phyloP scores from a whole-genome alignment of 768 basidiomycete genomes.

The Tricholoma hemisulphureum region DNA sequence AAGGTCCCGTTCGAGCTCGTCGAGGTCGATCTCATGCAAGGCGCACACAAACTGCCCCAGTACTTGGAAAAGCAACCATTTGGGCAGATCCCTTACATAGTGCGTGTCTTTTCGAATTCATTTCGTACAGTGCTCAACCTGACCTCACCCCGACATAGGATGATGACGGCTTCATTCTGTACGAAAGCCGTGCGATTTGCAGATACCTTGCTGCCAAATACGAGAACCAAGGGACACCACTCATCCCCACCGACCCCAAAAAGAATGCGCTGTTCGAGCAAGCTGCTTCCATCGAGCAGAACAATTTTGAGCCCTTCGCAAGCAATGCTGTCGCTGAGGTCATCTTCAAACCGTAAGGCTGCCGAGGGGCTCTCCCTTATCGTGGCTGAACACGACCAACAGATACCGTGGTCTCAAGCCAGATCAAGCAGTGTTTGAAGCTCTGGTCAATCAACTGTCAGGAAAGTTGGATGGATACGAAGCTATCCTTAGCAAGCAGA shows the following conservation, averaged over 20 bases:
- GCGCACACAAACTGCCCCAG: conserved; percentile 39
- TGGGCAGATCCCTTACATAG: conserved; percentile 38
- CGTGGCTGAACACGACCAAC: too few species aligned
- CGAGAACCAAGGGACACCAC: conserved; percentile 42
- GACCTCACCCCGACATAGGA: conserved; percentile 9
- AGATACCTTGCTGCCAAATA: conserved; percentile 53
- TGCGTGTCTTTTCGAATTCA: conserved; percentile 3
- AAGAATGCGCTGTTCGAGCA: conserved; percentile 49
- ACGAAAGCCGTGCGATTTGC: conserved; percentile 49
- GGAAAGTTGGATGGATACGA: conserved; percentile 55
- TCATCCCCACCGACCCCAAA: conserved; percentile 46
- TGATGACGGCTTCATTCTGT: conserved; percentile 22
- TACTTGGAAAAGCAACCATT: conserved; percentile 49
- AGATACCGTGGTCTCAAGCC: too few species aligned
- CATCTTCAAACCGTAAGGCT: conserved; percentile 51
- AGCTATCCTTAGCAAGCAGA: conserved; percentile 51
- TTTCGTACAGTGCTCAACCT: not conserved
- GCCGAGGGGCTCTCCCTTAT: too few species aligned
- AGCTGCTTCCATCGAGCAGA: conserved; percentile 49
- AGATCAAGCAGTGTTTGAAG: conserved; percentile 14
- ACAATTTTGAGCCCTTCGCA: conserved; percentile 54
- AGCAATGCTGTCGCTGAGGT: conserved; percentile 43
- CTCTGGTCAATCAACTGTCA: conserved; percentile 28
- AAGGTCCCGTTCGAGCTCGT: conserved; percentile 47
- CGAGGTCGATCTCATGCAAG: conserved; percentile 27